A percentile compares a stretch with the other conserved stretches of the same genome.
Evolutionary conservation across 176 grass and related monocot species (phyloP).

Genomic region (Olyra latifolia): DNA sequence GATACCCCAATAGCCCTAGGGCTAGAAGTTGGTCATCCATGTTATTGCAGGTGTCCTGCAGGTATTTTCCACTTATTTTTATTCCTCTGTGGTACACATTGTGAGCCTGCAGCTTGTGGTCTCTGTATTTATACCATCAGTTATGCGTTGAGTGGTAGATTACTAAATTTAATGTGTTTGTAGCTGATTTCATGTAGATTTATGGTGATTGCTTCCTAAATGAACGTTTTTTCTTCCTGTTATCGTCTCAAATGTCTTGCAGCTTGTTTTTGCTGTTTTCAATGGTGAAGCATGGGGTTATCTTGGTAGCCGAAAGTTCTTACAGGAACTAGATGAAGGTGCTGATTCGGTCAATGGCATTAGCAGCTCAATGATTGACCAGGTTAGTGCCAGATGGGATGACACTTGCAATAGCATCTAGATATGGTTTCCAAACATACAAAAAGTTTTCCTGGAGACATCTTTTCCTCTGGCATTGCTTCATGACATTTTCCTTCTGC

Average conservation of each 20-base stretch:
- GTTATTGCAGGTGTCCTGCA: constrained; percentile 14
- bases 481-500: constrained; percentile 19
- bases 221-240: constrained; percentile 18
- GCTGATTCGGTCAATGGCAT: constrained; percentile 77
- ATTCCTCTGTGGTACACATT: neutral
- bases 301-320: constrained; percentile 89
- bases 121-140: neutral
- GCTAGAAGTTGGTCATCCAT: neutral
- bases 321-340: constrained; percentile 74
- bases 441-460: neutral
- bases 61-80: constrained; percentile 7
- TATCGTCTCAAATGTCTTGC: constrained; percentile 23
- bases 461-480: neutral
- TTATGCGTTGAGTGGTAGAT: constrained; percentile 26
- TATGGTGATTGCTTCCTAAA: constrained; percentile 29
- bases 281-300: constrained; percentile 98
- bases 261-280: constrained; percentile 90
- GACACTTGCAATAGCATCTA: neutral
- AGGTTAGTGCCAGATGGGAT: constrained; percentile 49
- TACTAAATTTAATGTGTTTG: constrained; percentile 23
- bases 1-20: no score
- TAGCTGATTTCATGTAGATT: neutral
- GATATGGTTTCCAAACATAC: constrained; percentile 5
- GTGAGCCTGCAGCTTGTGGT: neutral
- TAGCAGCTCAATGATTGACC: constrained; percentile 71